Conservation (phyloP, 768 basidiomycete species). For the Mrakia gelida region DNA sequence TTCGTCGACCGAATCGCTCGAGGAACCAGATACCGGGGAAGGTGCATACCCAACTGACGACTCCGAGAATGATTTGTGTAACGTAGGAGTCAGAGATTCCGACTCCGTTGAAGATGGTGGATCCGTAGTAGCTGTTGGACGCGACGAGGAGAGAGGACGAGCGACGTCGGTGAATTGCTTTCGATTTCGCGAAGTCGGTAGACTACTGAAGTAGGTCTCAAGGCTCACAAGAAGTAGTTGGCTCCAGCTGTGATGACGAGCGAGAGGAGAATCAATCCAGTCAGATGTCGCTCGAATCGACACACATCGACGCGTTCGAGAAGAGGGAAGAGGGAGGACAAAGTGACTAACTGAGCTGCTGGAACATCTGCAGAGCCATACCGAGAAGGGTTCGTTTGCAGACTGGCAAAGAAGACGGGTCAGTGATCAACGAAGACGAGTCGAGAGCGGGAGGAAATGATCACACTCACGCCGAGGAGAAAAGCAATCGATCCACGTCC, state of each 20-base stretch:
- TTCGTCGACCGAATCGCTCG: constrained; percentile 65
- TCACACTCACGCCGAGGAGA: too few species aligned
- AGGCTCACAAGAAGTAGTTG: constrained; percentile 32
- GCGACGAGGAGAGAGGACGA: not conserved
- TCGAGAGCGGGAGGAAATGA: too few species aligned
- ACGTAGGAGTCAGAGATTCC: constrained; percentile 58
- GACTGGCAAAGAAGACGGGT: constrained; percentile 37
- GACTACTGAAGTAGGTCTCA: too few species aligned
- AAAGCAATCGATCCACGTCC: constrained; percentile 25
- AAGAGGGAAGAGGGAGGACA: not conserved
- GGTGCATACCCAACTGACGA: constrained; percentile 25
- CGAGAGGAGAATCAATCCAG: not conserved
- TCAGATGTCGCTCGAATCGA: not conserved
- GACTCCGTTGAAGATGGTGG: constrained; percentile 63
- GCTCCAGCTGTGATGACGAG: constrained; percentile 15
- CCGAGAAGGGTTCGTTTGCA: constrained; percentile 59
- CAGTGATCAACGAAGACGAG: too few species aligned
- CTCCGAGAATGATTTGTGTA: constrained; percentile 68
- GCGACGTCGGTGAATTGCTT: not conserved
- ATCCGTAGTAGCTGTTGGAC: constrained; percentile 45
- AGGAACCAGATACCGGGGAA: constrained; percentile 64
- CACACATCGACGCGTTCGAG: not conserved
- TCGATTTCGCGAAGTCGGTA: not conserved
- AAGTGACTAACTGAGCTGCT: constrained; percentile 65
- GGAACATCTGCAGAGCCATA: constrained; percentile 62